Evolutionary conservation across 805 yeast species (phyloP).

Genomic region (Sugiyamaella valdiviana): DNA sequence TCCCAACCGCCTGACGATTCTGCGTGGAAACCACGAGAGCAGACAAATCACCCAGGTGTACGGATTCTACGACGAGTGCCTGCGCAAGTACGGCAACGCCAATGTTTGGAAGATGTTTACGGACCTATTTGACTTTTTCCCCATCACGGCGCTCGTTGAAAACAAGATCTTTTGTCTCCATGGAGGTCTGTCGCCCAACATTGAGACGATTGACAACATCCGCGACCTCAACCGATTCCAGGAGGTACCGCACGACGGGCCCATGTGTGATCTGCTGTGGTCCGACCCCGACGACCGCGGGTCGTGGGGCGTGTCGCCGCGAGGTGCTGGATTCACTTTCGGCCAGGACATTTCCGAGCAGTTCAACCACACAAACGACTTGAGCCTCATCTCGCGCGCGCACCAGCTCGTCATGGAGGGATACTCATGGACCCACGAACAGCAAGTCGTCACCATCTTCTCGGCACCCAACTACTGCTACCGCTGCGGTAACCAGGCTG

Average conservation of each 20-base stretch:
- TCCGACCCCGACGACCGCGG: constrained; percentile 97
- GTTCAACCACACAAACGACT: constrained; percentile 87
- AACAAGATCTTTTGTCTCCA: constrained; percentile 89
- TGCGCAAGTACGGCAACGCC: constrained; percentile 89
- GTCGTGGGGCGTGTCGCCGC: constrained; percentile 97
- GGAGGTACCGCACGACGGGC: constrained; percentile 97
- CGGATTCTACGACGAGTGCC: constrained; percentile 94
- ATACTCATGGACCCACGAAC: constrained; percentile 90
- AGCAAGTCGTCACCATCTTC: constrained; percentile 87
- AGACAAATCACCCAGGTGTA: constrained; percentile 96
- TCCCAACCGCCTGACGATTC: constrained; percentile 86
- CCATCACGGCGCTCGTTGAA: constrained; percentile 91
- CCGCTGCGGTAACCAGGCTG: constrained; percentile 97
- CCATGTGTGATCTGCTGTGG: constrained; percentile 96
- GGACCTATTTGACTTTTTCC: constrained; percentile 90
- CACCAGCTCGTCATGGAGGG: constrained; percentile 99
- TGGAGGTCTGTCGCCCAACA: constrained; percentile 97
- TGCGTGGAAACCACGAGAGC: constrained; percentile 93
- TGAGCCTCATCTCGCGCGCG: constrained; percentile 85
- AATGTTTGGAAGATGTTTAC: constrained; percentile 92
- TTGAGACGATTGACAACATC: constrained; percentile 90
- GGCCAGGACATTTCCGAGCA: constrained; percentile 96
- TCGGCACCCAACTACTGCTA: constrained; percentile 96
- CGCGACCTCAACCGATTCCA: constrained; percentile 89
- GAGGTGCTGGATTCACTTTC: constrained; percentile 99